Conservation (phyloP, 352 stramenopile species). For the Phytophthora pluvialis region DNA sequence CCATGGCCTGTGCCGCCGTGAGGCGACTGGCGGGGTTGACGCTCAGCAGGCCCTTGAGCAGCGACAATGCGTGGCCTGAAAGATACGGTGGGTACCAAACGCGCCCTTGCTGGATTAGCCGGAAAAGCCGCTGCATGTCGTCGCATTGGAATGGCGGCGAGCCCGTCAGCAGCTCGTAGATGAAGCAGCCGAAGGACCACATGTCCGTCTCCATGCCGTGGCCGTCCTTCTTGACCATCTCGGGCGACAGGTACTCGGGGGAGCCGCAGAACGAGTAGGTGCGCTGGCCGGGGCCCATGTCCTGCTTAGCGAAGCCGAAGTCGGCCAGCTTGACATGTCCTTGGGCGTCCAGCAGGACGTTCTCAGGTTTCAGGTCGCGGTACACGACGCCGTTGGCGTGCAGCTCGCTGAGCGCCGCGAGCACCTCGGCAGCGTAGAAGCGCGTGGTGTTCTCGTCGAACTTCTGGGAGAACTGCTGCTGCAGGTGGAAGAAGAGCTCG, state of each 20-base stretch:
- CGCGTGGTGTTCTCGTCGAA: slow-evolving; percentile 65
- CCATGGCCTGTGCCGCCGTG: slow-evolving; percentile 70
- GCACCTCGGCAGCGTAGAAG: slow-evolving; percentile 86
- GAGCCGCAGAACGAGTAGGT: slow-evolving; percentile 88
- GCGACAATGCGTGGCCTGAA: slow-evolving; percentile 44
- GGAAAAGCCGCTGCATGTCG: slow-evolving; percentile 69
- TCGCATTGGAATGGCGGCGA: slow-evolving; percentile 74
- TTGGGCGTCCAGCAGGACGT: slow-evolving; percentile 75
- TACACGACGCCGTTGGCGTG: slow-evolving; percentile 55
- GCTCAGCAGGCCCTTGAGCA: slow-evolving; percentile 62
- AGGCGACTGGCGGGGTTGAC: slow-evolving; percentile 54
- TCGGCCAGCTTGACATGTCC: slow-evolving; percentile 85
- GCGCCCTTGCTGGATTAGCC: slow-evolving; percentile 58
- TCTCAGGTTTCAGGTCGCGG: slow-evolving; percentile 82
- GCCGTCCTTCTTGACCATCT: slow-evolving; percentile 80
- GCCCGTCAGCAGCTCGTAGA: slow-evolving; percentile 81
- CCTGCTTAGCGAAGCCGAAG: slow-evolving; percentile 85
- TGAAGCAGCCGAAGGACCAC: slow-evolving; percentile 89
- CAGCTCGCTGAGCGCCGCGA: slow-evolving; percentile 56
- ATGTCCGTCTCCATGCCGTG: slow-evolving; percentile 85
- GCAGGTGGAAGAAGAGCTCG: slow-evolving; percentile 88
- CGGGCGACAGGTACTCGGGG: slow-evolving; percentile 85
- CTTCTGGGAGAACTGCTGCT: slow-evolving; percentile 74
- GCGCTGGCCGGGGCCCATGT: slow-evolving; percentile 57
- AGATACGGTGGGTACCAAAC: slow-evolving; percentile 79